These are phyloP conservation scores for Epichloe sibirici DNA, from an alignment of 2,329 filamentous ascomycete species.

Conservation along the genomic window DNA sequence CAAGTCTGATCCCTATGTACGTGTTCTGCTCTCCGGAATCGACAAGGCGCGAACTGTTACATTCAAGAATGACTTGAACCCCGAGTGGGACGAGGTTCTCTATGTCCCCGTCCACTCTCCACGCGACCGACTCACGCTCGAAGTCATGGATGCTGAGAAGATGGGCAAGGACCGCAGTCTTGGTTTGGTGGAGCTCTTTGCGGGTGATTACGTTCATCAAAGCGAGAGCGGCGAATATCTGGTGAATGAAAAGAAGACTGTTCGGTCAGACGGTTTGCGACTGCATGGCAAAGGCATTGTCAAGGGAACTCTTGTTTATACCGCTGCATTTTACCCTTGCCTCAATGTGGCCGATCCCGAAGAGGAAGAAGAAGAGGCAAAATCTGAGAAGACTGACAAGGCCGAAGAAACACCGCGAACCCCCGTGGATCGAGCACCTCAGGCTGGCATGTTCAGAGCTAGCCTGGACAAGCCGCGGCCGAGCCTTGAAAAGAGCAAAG, in stretches of 20 bases:
- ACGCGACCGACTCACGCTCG: slow-evolving; percentile 73
- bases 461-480: slow-evolving; percentile 17
- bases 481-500: neutral
- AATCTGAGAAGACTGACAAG: slow-evolving; percentile 1
- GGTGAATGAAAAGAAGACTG: slow-evolving; percentile 62
- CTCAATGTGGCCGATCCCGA: slow-evolving; percentile 82
- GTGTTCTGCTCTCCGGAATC: slow-evolving; percentile 79
- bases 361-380: slow-evolving; percentile 54
- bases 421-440: slow-evolving; percentile 12
- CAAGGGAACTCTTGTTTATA: slow-evolving; percentile 76
- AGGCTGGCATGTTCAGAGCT: slow-evolving; percentile 33
- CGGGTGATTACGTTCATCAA: slow-evolving; percentile 67
- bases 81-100: slow-evolving; percentile 89
- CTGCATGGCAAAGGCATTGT: slow-evolving; percentile 59
- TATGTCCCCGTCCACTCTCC: slow-evolving; percentile 82
- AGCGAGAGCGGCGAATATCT: slow-evolving; percentile 71
- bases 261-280: slow-evolving; percentile 55
- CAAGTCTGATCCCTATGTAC: slow-evolving; percentile 91
- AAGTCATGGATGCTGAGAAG: slow-evolving; percentile 95
- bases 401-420: slow-evolving; percentile 3
- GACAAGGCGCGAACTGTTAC: slow-evolving; percentile 89
- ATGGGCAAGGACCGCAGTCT: slow-evolving; percentile 83
- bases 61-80: slow-evolving; percentile 89
- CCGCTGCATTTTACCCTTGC: slow-evolving; percentile 79
- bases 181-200: slow-evolving; percentile 65